Conservation (phyloP, 2,329 filamentous ascomycete genomes). For the Aspergillus uvarum region DNA sequence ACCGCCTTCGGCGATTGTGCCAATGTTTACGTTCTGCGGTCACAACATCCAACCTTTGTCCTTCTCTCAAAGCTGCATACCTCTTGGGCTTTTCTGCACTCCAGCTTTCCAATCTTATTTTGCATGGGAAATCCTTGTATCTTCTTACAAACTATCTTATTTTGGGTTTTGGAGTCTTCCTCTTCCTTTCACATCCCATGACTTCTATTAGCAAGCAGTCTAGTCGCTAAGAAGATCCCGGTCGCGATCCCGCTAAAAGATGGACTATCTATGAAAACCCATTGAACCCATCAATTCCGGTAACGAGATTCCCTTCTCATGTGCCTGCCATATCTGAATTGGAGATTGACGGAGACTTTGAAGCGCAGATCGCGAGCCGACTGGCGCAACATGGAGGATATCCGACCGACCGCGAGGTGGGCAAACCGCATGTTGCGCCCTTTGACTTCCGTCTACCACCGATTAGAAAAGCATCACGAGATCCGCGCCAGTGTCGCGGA, state of each 20-base stretch:
- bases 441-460: slow-evolving; percentile 40
- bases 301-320: background rate
- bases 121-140: background rate
- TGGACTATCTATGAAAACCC: slow-evolving; percentile 14
- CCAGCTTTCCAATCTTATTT: background rate
- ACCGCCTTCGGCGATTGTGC: background rate
- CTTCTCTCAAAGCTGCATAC: background rate
- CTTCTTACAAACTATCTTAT: background rate
- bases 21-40: background rate
- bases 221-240: background rate
- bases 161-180: background rate
- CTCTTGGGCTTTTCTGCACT: background rate
- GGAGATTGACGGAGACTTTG: background rate
- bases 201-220: background rate
- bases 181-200: background rate
- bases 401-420: slow-evolving; percentile 44
- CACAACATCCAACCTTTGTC: background rate
- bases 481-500: slow-evolving; percentile 30
- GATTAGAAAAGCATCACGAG: slow-evolving; percentile 43
- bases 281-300: slow-evolving; percentile 8
- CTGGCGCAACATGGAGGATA: slow-evolving; percentile 34
- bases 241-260: slow-evolving; percentile 9
- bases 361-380: background rate
- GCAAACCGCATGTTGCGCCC: slow-evolving; percentile 46
- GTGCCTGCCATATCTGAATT: background rate